Conservation (phyloP, 2,329 filamentous ascomycete genomes). For the Microcyclosporella mali region DNA sequence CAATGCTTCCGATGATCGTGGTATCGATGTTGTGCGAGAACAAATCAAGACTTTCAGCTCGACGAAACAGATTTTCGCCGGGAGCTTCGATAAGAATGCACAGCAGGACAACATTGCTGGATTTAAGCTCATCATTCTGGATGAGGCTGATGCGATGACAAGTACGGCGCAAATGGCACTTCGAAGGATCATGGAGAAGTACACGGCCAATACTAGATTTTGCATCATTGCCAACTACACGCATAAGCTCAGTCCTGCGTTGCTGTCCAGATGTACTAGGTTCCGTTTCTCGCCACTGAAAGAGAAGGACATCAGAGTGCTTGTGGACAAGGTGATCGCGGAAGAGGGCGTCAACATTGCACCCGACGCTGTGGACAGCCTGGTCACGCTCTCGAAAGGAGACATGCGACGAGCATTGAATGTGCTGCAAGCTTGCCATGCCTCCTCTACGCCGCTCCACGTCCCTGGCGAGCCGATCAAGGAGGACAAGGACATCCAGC, state of each 20-base stretch:
- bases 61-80: conserved; percentile 88
- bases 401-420: conserved; percentile 95
- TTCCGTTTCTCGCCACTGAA: conserved; percentile 94
- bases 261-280: conserved; percentile 86
- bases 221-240: conserved; percentile 99
- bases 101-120: conserved; percentile 48
- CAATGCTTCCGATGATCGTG: conserved; percentile 93
- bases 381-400: conserved; percentile 83
- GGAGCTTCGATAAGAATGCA: conserved; percentile 34
- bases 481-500: conserved; percentile 54
- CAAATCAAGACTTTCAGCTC: conserved; percentile 99
- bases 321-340: conserved; percentile 85
- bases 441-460: conserved; percentile 65
- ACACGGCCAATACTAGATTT: conserved; percentile 94
- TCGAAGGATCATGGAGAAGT: conserved; percentile 97
- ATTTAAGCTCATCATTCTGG: conserved; percentile 94
- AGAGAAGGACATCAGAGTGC: conserved; percentile 71
- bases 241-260: conserved; percentile 88
- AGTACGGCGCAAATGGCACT: conserved; percentile 96
- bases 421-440: conserved; percentile 92
- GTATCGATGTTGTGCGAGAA: conserved; percentile 95
- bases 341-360: conserved; percentile 83
- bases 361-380: conserved; percentile 69
- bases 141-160: conserved; percentile 99
- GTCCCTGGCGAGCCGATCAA: conserved; percentile 42